Evolutionary conservation across 2,329 filamentous ascomycete species (phyloP).

Genomic region (Talaromyces pinophilus): DNA sequence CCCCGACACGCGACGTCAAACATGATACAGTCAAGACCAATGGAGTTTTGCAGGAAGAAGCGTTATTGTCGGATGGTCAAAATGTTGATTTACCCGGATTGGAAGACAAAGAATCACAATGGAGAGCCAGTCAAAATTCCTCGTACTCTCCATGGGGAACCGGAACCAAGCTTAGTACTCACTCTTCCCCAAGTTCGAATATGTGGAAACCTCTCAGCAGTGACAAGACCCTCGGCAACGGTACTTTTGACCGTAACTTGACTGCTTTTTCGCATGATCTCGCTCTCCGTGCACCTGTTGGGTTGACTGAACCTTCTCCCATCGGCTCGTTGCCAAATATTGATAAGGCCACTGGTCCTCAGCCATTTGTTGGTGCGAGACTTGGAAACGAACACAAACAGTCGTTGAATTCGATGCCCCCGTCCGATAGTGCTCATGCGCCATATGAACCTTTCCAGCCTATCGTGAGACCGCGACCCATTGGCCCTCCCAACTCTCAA

Average conservation of each 20-base stretch:
- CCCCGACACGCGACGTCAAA: slow-evolving; percentile 34
- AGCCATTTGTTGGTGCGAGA: slow-evolving; percentile 35
- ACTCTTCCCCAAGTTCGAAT: slow-evolving; percentile 46
- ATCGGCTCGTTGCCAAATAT: slow-evolving; percentile 34
- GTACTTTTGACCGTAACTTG: slow-evolving; percentile 60
- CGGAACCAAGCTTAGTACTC: slow-evolving; percentile 36
- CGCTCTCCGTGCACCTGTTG: slow-evolving; percentile 43
- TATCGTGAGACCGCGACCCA: slow-evolving; percentile 48
- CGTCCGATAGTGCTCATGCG: slow-evolving; percentile 42
- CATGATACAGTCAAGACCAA: slow-evolving; percentile 32
- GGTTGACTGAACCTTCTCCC: slow-evolving; percentile 41
- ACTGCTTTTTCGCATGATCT: slow-evolving; percentile 51
- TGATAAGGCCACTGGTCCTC: slow-evolving; percentile 29
- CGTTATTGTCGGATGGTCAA: slow-evolving; percentile 29
- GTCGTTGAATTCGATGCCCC: slow-evolving; percentile 39
- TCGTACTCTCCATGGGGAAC: slow-evolving; percentile 43
- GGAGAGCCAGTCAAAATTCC: slow-evolving; percentile 42
- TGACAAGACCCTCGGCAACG: slow-evolving; percentile 63
- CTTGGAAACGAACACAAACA: slow-evolving; percentile 37
- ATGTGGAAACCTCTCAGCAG: slow-evolving; percentile 61
- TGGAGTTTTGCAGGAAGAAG: slow-evolving; percentile 30
- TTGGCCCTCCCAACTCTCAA: slow-evolving; percentile 48
- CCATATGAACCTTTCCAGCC: slow-evolving; percentile 43
- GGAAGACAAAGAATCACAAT: slow-evolving; percentile 40
- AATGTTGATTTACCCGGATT: slow-evolving; percentile 28